Evolutionary conservation across 352 stramenopile species (phyloP), one percentile per base, ranked within the genome.

Genomic region (Phytopythium delawarense): DNA sequence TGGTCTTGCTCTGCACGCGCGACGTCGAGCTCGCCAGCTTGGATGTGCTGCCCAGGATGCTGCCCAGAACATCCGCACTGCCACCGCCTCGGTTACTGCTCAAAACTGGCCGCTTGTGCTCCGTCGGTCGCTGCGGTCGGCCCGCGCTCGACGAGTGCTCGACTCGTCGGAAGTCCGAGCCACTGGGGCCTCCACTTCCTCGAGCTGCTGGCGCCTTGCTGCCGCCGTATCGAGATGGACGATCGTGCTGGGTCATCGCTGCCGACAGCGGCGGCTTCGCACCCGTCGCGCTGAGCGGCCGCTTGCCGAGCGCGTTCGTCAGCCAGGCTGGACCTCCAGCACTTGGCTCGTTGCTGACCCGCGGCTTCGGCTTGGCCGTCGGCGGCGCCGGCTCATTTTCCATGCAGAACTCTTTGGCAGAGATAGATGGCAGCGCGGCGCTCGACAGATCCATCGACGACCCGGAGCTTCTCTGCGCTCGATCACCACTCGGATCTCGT

Each of bases 21-120:
- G 79, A 85, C 13, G 85, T 92, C n/a, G 83, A 65, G n/a, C 52
- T 79, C 5, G 85, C 75, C 8, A 94, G 66, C 23, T 82, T 71
- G 23, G 78, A 87, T 13, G 81, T 77, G 37, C 78, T 91, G 2
- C 79, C 81, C 7, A 94, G 68, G 39, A 94, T 94, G 57, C 69
- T 89, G 37, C 65, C 65, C 35, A 94, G 57, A 21, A 94, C 64
- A 21, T 66, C 74, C 21, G 65, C 65, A 28, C 61, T 57, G 39
- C 62, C 57, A 18, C 51, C 62, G 0, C 55, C 28, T 15, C 21
- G 40, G 40, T 50, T 71, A 55, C 48, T 55, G 39, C 46, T 55
- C 18, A 11, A n/a, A 1, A 23, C 28, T 7, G 53, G 53, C 11
- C 53, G 53, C 53, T 49, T 48, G 21, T 49, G 53, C 52, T 58